Evolutionary conservation across 1,139 yeast genomes (phyloP).

Genomic region (Yamadazyma triangularis): DNA sequence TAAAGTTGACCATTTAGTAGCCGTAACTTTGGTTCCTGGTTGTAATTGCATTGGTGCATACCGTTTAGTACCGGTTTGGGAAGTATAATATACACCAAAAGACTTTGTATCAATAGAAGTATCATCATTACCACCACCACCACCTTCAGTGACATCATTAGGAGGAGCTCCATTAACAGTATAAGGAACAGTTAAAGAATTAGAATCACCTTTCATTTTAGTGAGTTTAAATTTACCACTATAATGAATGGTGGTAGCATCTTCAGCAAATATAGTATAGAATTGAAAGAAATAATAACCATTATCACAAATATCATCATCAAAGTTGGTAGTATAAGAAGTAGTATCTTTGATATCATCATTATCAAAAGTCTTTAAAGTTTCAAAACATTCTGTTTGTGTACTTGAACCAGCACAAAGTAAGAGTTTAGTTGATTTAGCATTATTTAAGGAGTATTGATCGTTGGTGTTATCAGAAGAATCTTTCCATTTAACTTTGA

Average conservation of each 20-base stretch:
- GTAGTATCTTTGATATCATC: conserved; percentile 16
- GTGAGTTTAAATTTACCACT: conserved; percentile 59
- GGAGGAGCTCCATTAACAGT: conserved; percentile 30
- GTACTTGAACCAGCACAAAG: conserved; percentile 67
- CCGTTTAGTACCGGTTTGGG: conserved; percentile 69
- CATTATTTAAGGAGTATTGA: conserved; percentile 31
- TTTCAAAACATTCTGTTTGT: conserved; percentile 38
- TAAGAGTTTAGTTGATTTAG: conserved; percentile 45
- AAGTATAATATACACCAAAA: conserved; percentile 54
- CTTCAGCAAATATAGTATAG: conserved; percentile 37
- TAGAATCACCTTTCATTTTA: conserved; percentile 64
- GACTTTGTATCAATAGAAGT: conserved; percentile 28
- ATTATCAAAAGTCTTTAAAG: conserved; percentile 17
- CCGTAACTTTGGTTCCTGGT: conserved; percentile 69
- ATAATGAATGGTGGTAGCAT: conserved; percentile 62
- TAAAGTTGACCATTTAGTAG: conserved; percentile 56
- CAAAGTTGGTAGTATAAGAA: conserved; percentile 38
- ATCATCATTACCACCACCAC: conserved; percentile 22
- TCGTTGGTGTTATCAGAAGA: conserved; percentile 43
- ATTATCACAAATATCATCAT: conserved; percentile 42
- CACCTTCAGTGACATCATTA: conserved; percentile 22
- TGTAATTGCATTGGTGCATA: conserved; percentile 87
- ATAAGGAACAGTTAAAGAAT: conserved; percentile 19
- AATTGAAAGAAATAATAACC: conserved; percentile 75
- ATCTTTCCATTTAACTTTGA: conserved; percentile 63